These are phyloP conservation scores for Coprinopsis marcescibilis DNA, from an alignment of 768 basidiomycete species.

Conservation along the genomic window DNA sequence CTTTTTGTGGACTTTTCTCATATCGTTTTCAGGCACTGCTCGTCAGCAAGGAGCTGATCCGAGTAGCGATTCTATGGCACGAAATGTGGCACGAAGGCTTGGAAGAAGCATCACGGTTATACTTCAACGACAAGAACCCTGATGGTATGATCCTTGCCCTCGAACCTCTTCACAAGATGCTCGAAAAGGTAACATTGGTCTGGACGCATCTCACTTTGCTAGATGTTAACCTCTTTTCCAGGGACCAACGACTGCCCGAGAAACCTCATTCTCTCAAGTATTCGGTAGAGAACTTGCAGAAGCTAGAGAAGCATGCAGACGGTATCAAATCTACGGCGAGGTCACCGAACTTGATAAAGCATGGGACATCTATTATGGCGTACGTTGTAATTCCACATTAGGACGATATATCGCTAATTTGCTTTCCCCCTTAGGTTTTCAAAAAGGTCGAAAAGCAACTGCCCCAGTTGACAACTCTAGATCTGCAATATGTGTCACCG, in stretches of 20 bases:
- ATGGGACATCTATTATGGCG: constrained; percentile 98
- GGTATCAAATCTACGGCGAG: constrained; percentile 84
- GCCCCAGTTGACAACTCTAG: constrained; percentile 81
- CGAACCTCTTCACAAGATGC: constrained; percentile 87
- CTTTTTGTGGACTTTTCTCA: neutral
- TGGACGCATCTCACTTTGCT: neutral
- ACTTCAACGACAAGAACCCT: constrained; percentile 95
- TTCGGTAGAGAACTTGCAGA: constrained; percentile 91
- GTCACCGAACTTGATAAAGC: constrained; percentile 89
- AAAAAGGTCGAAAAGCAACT: constrained; percentile 94
- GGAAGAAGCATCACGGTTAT: constrained; percentile 93
- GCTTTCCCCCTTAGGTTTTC: constrained; percentile 60
- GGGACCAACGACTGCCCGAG: constrained; percentile 92
- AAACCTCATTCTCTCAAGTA: constrained; percentile 90
- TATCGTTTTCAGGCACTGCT: constrained; percentile 23
- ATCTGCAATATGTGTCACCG: constrained; percentile 96
- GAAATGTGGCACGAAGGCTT: constrained; percentile 98
- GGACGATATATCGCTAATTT: neutral
- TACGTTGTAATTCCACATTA: constrained; percentile 32
- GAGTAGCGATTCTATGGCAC: constrained; percentile 98
- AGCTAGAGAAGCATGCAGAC: constrained; percentile 84
- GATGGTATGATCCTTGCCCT: constrained; percentile 94
- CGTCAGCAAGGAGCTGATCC: constrained; percentile 91
- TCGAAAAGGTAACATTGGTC: constrained; percentile 62
- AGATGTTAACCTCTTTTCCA: constrained; percentile 24